Conservation (phyloP, 2,329 filamentous ascomycete genomes). For the Pseudogymnoascus sp. region DNA sequence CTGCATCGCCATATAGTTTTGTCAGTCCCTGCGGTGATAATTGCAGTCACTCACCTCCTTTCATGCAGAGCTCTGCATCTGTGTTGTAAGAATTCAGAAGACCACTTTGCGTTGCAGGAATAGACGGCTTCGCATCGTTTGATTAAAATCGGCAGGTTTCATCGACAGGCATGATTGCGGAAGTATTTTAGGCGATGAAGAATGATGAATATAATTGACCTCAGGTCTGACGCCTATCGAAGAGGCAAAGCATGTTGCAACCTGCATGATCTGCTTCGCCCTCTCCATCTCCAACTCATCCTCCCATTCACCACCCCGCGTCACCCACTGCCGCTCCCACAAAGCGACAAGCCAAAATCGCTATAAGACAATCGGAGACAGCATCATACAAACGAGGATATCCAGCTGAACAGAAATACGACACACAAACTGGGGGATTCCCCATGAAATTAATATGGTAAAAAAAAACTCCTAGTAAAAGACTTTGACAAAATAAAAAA, state of each 20-base stretch:
- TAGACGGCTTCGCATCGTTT: not conserved
- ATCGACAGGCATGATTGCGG: not conserved
- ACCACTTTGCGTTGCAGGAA: not conserved
- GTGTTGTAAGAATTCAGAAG: not conserved
- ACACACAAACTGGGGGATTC: not conserved
- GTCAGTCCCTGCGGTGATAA: not conserved
- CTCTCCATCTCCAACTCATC: not conserved
- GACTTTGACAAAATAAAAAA: conserved; percentile 3
- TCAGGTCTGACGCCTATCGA: not conserved
- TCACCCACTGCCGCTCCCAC: not conserved
- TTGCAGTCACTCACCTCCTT: not conserved
- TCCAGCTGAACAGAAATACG: not conserved
- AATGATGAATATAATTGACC: not conserved
- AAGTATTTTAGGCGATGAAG: not conserved
- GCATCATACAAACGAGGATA: not conserved
- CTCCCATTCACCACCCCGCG: not conserved
- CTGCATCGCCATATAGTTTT: not conserved
- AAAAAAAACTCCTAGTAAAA: conserved; percentile 5
- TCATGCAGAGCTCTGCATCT: not conserved
- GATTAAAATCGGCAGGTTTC: not conserved
- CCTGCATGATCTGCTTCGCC: not conserved
- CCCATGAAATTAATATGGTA: not conserved
- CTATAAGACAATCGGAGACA: not conserved
- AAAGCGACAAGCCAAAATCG: not conserved
- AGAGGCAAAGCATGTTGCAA: not conserved